Percentiles rank a stretch among this genome's conserved stretches.
These are phyloP conservation scores for Aspergillus fructus DNA, from an alignment of 2,329 filamentous ascomycete genomes.

Conservation along the genomic window DNA sequence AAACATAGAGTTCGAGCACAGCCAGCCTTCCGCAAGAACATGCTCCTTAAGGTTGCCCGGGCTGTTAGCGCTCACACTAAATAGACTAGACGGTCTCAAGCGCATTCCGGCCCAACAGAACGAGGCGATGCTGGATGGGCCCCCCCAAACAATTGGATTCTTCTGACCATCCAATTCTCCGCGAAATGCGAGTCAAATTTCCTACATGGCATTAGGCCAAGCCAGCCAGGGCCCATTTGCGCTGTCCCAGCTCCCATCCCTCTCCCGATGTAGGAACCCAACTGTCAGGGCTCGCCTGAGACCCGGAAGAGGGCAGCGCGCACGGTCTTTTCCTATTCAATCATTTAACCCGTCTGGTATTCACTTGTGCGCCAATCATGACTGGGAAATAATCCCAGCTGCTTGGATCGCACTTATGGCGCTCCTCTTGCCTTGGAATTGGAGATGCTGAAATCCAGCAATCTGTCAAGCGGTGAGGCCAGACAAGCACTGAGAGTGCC, in stretches of 20 bases:
- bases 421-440: conserved; percentile 6
- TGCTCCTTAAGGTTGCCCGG: neutral
- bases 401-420: conserved; percentile 3
- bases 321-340: neutral
- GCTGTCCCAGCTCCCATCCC: conserved; percentile 2
- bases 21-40: neutral
- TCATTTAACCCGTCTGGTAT: neutral
- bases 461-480: conserved; percentile 7
- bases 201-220: conserved; percentile 3
- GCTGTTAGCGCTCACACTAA: conserved; percentile 2
- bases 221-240: neutral
- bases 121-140: neutral
- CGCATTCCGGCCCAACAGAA: conserved; percentile 9
- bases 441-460: neutral
- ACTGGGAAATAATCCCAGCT: neutral
- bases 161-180: neutral
- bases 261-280: conserved; percentile 1
- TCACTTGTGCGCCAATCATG: neutral
- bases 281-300: neutral
- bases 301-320: neutral
- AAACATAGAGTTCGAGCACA: neutral
- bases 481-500: neutral
- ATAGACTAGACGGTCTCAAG: neutral
- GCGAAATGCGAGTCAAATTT: conserved; percentile 10
- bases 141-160: conserved; percentile 1